A percentile compares a stretch with the other conserved stretches of the same genome.
phyloP scores from a whole-genome alignment of 371 early-diverging fungal species.

The Mortierella sp. region DNA sequence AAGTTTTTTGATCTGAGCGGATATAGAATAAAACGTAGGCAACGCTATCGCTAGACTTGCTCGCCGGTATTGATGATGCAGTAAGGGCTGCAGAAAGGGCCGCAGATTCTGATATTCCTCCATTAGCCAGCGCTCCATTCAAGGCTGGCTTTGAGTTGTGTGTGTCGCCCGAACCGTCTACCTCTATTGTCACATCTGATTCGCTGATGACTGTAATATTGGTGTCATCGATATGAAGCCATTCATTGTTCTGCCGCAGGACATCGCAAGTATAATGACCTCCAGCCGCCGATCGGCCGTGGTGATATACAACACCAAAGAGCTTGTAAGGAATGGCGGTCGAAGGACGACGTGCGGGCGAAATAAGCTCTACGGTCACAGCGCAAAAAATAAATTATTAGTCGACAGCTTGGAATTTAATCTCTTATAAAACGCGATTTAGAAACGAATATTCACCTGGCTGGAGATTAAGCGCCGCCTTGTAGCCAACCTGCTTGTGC shows the following conservation, averaged over 20 bases:
- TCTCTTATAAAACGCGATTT: not conserved
- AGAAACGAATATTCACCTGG: constrained; percentile 57
- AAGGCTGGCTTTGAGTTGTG: constrained; percentile 8
- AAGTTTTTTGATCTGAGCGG: constrained; percentile 42
- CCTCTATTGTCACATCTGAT: constrained; percentile 72
- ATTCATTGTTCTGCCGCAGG: constrained; percentile 76
- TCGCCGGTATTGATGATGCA: constrained; percentile 45
- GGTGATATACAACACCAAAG: constrained; percentile 94
- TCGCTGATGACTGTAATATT: constrained; percentile 74
- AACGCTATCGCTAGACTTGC: constrained; percentile 58
- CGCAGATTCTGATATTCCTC: constrained; percentile 26
- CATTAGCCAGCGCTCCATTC: constrained; percentile 26
- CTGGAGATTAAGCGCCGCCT: constrained; percentile 72
- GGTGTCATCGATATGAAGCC: constrained; percentile 95
- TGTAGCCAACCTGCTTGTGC: constrained; percentile 85
- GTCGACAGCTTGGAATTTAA: not conserved
- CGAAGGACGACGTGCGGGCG: constrained; percentile 61
- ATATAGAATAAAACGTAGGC: constrained; percentile 76
- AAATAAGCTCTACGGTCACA: constrained; percentile 67
- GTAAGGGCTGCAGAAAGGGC: constrained; percentile 47
- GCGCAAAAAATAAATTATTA: not conserved
- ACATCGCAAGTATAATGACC: constrained; percentile 99
- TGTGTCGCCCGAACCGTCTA: constrained; percentile 57
- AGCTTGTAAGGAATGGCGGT: constrained; percentile 65
- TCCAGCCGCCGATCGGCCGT: constrained; percentile 89